These are phyloP conservation scores for Cercospora janseana DNA, from an alignment of 2,329 filamentous ascomycete genomes.

Conservation along the genomic window DNA sequence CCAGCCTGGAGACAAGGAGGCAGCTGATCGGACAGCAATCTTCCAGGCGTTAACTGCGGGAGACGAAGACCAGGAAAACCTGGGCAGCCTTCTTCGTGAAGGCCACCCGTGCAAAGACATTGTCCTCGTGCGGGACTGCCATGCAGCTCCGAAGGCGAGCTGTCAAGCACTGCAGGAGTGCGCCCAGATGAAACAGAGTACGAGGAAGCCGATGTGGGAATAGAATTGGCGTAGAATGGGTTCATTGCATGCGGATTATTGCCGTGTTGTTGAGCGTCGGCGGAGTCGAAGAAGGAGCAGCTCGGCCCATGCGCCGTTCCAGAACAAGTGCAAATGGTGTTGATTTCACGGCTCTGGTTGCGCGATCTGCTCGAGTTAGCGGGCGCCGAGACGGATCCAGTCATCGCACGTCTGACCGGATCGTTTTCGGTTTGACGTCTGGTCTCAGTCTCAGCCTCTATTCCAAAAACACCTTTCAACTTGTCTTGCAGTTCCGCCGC, in stretches of 20 bases:
- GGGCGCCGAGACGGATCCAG: conserved; percentile 10
- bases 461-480: background rate
- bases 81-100: conserved; percentile 22
- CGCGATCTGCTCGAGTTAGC: conserved; percentile 10
- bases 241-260: background rate
- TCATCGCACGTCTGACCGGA: conserved; percentile 12
- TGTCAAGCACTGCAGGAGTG: conserved; percentile 8
- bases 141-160: conserved; percentile 22
- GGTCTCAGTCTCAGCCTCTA: background rate
- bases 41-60: conserved; percentile 12
- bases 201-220: conserved; percentile 15
- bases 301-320: conserved; percentile 13
- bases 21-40: background rate
- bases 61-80: conserved; percentile 23
- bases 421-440: conserved; percentile 1
- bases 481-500: conserved; percentile 17
- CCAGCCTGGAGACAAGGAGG: background rate
- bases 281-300: conserved; percentile 24
- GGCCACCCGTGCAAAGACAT: conserved; percentile 25
- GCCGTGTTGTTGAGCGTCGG: conserved; percentile 12
- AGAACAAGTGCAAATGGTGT: conserved; percentile 20
- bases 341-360: conserved; percentile 17
- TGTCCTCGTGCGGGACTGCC: conserved; percentile 19
- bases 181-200: conserved; percentile 8
- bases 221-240: conserved; percentile 17